These are phyloP conservation scores for Priceomyces castillae DNA, from an alignment of 805 yeast genomes.

Conservation along the genomic window DNA sequence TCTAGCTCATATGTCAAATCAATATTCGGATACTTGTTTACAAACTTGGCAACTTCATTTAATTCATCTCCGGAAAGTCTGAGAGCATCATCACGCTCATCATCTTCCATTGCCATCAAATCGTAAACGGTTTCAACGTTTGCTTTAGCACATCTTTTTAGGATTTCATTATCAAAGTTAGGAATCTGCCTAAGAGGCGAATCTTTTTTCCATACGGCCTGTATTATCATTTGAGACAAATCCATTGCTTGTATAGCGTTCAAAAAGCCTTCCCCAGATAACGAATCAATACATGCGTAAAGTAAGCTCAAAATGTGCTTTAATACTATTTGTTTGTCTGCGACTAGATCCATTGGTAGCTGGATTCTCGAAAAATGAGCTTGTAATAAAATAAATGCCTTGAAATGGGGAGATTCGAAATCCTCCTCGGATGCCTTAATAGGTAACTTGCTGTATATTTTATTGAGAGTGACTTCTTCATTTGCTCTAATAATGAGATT, in stretches of 20 bases:
- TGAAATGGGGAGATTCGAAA: slow-evolving; percentile 56
- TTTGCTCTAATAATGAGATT: slow-evolving; percentile 56
- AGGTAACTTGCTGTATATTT: slow-evolving; percentile 61
- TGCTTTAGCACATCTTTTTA: slow-evolving; percentile 52
- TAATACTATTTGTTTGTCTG: slow-evolving; percentile 57
- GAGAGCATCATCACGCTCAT: slow-evolving; percentile 61
- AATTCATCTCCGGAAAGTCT: slow-evolving; percentile 50
- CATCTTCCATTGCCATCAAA: slow-evolving; percentile 76
- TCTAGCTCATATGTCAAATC: slow-evolving; percentile 61
- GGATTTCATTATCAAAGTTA: slow-evolving; percentile 47
- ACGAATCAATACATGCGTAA: slow-evolving; percentile 67
- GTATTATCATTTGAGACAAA: slow-evolving; percentile 81
- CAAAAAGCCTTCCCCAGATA: slow-evolving; percentile 77
- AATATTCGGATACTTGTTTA: slow-evolving; percentile 84
- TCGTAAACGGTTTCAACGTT: slow-evolving; percentile 75
- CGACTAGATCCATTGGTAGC: slow-evolving; percentile 55
- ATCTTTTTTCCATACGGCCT: slow-evolving; percentile 81
- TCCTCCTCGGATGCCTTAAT: slow-evolving; percentile 45
- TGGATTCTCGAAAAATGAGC: slow-evolving; percentile 71
- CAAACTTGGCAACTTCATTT: slow-evolving; percentile 76
- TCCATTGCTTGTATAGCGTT: slow-evolving; percentile 85
- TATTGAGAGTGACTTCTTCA: slow-evolving; percentile 50
- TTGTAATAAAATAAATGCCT: slow-evolving; percentile 73
- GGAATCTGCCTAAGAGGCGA: slow-evolving; percentile 83
- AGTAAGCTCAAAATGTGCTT: slow-evolving; percentile 49